Evolutionary conservation across 1,284 basidiomycete species (phyloP).

Genomic region (Agaricales sp.): DNA sequence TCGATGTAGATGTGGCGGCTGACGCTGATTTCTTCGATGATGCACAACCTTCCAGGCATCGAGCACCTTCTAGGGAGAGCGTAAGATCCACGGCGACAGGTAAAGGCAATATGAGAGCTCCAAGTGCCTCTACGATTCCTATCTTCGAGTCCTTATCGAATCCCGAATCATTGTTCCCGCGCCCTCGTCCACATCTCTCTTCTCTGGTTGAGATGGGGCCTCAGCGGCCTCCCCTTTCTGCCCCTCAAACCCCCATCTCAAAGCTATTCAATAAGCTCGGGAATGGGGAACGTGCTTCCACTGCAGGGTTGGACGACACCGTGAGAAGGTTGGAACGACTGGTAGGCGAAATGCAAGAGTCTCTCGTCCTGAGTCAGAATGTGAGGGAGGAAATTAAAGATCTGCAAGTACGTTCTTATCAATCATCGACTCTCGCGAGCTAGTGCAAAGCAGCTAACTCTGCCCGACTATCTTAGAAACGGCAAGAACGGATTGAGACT

Average conservation of each 20-base stretch:
- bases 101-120: not conserved
- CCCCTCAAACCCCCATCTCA: not conserved
- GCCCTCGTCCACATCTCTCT: no score
- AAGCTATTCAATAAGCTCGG: not conserved
- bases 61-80: not conserved
- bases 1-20: conserved; percentile 50
- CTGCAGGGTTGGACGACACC: not conserved
- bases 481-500: not conserved
- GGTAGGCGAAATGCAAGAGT: not conserved
- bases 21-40: not conserved
- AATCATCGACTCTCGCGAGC: no score
- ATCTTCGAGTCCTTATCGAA: not conserved
- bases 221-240: no score
- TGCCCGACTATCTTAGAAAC: not conserved
- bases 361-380: no score
- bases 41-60: not conserved
- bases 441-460: not conserved
- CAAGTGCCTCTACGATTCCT: not conserved
- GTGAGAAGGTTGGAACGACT: not conserved
- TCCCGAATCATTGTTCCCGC: no score
- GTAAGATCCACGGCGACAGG: not conserved
- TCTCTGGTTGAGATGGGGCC: no score
- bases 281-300: not conserved
- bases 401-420: no score
- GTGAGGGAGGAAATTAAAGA: not conserved